Base-by-base conservation (phyloP, 2,329 filamentous ascomycete genomes). In the Penicillium sp. region DNA sequence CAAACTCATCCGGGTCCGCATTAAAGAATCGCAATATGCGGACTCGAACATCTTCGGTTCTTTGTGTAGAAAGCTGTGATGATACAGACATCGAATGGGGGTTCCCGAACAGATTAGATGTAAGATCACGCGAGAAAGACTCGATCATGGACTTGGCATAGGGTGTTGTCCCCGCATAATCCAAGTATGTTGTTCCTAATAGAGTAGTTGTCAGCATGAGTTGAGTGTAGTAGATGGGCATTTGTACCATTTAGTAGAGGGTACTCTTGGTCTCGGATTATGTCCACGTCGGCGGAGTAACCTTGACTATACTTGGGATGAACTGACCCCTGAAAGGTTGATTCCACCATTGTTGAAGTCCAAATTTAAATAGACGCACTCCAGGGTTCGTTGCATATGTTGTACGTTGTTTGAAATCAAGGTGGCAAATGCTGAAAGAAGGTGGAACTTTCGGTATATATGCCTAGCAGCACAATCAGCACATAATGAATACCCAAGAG, bases 131-230 rank as follows among this genome's bases (percentile, higher is more conserved):
- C 9, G 90, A 86, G 75, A 96, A 96, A 25, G 78, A 81, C 63
- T 93, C 89, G 73, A 97, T 87, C 25, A 94, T 77, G 31, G 90
- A 92, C 73, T 89, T 93, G 42, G 91, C 81, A 70, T 89, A 91
- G 1, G 89, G 80, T 0, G 93, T 93, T n/a, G 91, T 90, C n/a
- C 92, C 93, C 0, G 92, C 92, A 88, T 97, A 93, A 68, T 97
- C 93, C 56, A 97, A 87, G 73, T 97, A 97, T 47, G 87, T 81
- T 10, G 85, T 86, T 52, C 84, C 90, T 93, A 56, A 54, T 17
- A 60, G 37, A 53, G 50, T 2, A 50, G 23, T 10, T 12, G 48
- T 62, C 12, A 58, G 48, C 17, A 54, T 38, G 27, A 12, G 31
- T 38, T 23, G 9, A 25, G 40, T 35, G n/a, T 25, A 19, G 9